Percentiles rank a stretch among this genome's conserved stretches.
phyloP scores from a whole-genome alignment of 2,329 filamentous ascomycete species.

The Phialophora verrucosa region DNA sequence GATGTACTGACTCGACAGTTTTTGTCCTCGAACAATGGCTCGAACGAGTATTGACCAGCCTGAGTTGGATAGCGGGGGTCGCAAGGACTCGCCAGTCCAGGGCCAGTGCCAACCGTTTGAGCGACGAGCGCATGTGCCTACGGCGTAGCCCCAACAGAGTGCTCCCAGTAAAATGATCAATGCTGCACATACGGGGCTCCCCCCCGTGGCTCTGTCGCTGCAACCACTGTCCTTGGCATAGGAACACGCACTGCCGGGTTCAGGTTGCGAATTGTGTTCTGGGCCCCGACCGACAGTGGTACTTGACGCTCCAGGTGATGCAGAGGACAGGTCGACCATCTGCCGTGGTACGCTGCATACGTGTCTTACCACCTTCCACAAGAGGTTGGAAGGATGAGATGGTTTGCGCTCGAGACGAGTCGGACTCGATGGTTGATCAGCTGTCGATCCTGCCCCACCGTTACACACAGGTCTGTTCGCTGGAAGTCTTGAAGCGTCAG shows the following conservation, averaged over 20 bases:
- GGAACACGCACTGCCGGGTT: background rate
- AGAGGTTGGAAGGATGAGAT: background rate
- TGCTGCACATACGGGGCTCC: background rate
- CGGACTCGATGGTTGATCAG: background rate
- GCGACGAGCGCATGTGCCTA: conserved; percentile 2
- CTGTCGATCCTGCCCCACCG: background rate
- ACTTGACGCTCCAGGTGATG: no score
- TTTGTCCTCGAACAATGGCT: background rate
- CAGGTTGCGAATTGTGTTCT: background rate
- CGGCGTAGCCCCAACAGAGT: background rate
- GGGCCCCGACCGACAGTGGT: background rate
- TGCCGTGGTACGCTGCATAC: background rate
- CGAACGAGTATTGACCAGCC: background rate
- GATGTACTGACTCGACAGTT: background rate
- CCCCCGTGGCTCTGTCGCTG: background rate
- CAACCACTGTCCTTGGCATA: background rate
- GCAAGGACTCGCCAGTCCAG: background rate
- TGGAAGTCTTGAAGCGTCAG: background rate
- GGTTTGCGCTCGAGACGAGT: background rate
- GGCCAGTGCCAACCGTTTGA: background rate
- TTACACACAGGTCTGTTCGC: no score
- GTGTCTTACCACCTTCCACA: background rate
- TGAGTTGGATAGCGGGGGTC: conserved; percentile 1
- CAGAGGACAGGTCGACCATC: background rate
- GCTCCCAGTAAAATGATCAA: conserved; percentile 1